Percentiles rank a stretch among this genome's conserved stretches.
phyloP scores from a whole-genome alignment of 1,284 basidiomycete genomes.

The Ustilago curta region DNA sequence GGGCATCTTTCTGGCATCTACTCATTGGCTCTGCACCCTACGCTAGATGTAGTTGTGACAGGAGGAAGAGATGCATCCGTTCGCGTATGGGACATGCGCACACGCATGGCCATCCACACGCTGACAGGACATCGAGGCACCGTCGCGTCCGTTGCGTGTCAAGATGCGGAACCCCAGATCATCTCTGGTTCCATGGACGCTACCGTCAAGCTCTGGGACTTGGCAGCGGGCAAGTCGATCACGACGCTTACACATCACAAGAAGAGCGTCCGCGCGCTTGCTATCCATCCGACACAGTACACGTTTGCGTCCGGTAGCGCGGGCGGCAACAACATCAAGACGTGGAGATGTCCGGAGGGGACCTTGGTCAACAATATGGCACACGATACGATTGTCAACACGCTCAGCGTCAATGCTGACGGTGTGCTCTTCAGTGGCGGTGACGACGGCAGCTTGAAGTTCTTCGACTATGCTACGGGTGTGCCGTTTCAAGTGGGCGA shows the following conservation, averaged over 20 bases:
- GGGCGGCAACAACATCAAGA: slow-evolving; percentile 98
- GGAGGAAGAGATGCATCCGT: slow-evolving; percentile 94
- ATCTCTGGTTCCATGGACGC: slow-evolving; percentile 99
- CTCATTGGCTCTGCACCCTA: slow-evolving; percentile 82
- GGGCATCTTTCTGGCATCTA: slow-evolving; percentile 98
- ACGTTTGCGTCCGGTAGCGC: slow-evolving; percentile 90
- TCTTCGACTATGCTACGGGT: slow-evolving; percentile 86
- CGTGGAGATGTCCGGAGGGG: slow-evolving; percentile 98
- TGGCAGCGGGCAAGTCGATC: slow-evolving; percentile 97
- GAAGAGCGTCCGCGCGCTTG: slow-evolving; percentile 90
- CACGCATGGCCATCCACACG: slow-evolving; percentile 93
- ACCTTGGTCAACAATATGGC: slow-evolving; percentile 94
- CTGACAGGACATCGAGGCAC: slow-evolving; percentile 93
- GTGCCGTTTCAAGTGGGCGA: slow-evolving; percentile 93
- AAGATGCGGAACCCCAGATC: slow-evolving; percentile 95
- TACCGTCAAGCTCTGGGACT: slow-evolving; percentile 94
- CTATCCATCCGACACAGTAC: slow-evolving; percentile 92
- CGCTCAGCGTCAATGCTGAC: slow-evolving; percentile 90
- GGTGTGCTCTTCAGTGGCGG: slow-evolving; percentile 93
- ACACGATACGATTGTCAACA: slow-evolving; percentile 98
- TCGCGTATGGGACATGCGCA: slow-evolving; percentile 99
- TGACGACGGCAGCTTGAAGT: slow-evolving; percentile 61
- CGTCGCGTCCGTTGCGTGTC: slow-evolving; percentile 91
- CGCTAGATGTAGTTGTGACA: slow-evolving; percentile 93
- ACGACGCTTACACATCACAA: slow-evolving; percentile 97